These are phyloP conservation scores for Dryas integrifolia DNA, from an alignment of 331 rosid genomes.

Conservation along the genomic window DNA sequence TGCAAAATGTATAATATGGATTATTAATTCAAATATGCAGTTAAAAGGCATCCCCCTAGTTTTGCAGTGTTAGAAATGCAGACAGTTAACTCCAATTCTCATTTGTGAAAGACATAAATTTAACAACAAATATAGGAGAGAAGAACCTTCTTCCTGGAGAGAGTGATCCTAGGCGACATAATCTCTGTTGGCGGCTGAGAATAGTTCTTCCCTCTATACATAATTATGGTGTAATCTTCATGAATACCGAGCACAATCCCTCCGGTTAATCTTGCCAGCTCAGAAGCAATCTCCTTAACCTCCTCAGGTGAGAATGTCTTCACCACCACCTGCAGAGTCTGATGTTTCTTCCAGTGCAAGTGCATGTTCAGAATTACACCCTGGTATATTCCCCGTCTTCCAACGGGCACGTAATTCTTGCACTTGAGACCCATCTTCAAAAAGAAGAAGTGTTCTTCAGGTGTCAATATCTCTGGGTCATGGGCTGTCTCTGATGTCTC, in stretches of 20 bases:
- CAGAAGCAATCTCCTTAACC: constrained; percentile 83
- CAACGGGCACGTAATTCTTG: constrained; percentile 91
- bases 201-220: constrained; percentile 97
- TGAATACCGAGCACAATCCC: constrained; percentile 92
- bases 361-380: constrained; percentile 97
- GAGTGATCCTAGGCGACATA: constrained; percentile 89
- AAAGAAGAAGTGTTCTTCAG: constrained; percentile 92
- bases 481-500: constrained; percentile 69
- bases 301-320: constrained; percentile 84
- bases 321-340: constrained; percentile 80
- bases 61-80: background rate
- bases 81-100: constrained; percentile 10
- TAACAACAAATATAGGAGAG: constrained; percentile 3
- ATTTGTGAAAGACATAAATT: background rate
- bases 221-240: constrained; percentile 79
- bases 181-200: constrained; percentile 95
- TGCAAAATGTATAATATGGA: background rate
- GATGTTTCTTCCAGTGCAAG: constrained; percentile 97
- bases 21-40: background rate
- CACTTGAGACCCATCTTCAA: constrained; percentile 89
- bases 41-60: background rate
- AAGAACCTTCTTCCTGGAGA: constrained; percentile 81
- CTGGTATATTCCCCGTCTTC: constrained; percentile 89
- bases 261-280: constrained; percentile 85
- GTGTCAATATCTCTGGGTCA: constrained; percentile 94